Conservation (phyloP, 345 rosid genomes). For the Melaleuca alternifolia region DNA sequence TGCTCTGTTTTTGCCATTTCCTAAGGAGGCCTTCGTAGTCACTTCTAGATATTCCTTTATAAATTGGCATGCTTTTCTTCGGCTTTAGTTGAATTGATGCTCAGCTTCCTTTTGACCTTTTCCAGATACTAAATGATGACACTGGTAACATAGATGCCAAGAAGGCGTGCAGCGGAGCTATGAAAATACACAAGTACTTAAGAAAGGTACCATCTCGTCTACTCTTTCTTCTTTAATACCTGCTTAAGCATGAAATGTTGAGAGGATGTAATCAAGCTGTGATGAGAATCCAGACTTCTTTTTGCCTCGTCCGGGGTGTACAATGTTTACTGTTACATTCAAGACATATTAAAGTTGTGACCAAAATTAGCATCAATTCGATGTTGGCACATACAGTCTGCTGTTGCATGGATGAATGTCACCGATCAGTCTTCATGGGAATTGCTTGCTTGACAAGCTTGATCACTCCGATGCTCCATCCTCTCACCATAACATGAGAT, state of each 20-base stretch:
- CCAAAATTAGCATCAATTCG: neutral
- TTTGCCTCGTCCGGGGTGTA: neutral
- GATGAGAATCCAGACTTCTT: neutral
- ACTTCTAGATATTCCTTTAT: neutral
- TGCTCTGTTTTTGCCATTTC: neutral
- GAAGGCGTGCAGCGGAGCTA: conserved; percentile 80
- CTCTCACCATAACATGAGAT: neutral
- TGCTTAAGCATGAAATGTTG: neutral
- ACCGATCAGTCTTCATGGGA: neutral
- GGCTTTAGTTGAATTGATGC: neutral
- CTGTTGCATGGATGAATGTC: neutral
- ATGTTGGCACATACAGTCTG: neutral
- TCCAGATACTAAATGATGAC: conserved; percentile 82
- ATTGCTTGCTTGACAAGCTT: neutral
- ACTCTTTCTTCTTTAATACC: neutral
- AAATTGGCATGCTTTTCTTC: neutral
- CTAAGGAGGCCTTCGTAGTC: neutral
- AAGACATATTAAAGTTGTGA: neutral
- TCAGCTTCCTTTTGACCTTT: neutral
- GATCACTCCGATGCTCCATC: neutral
- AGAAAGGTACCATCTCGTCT: conserved; percentile 40
- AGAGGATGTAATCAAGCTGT: neutral
- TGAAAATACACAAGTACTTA: conserved; percentile 92
- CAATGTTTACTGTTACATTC: neutral
- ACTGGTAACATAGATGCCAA: conserved; percentile 90